Base-by-base conservation (phyloP, 2,329 filamentous ascomycete genomes). In the Alternaria incomplexa region DNA sequence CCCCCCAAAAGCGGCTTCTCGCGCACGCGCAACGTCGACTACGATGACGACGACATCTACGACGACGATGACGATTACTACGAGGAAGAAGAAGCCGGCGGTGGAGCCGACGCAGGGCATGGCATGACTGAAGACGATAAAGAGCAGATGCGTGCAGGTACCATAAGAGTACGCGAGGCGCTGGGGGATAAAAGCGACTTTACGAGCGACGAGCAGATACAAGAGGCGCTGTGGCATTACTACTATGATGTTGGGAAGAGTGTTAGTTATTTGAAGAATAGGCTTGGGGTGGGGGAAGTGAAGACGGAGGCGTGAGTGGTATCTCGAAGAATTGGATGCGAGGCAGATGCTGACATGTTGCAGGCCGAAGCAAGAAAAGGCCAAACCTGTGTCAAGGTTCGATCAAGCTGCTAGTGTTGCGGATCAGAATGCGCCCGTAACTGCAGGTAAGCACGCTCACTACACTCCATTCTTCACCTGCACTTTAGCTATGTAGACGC, bases 171-270 rank as follows among this genome's bases (percentile, higher is more conserved):
- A 36, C 86, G 88, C 62, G 84, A 84, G 64, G 85, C 86, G 9
- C 83, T 97, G n/a, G 90, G 89, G 7, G 79, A 82, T 13, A 52
- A 63, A 87, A 64, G 85, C 90, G 71, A 86, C 85, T 65, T 65
- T 75, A 82, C 87, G n/a, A 85, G 87, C 6, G 87, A 90, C 63
- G 83, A 84, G 40, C 91, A 97, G 75, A 95, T 97, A 65, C 89
- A 97, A 77, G 95, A 98, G 64, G 88, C 94, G 0, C 81, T 99
- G 15, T 98, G 93, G 93, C 89, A 99, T 80, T 97, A 97, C 80
- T 98, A 95, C 79, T 98, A 94, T 77, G 94, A 99, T 73, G 85
- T 97, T 28, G 91, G 89, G 61, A 97, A 97, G 80, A 89, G 93
- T 1, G 90, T 96, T 40, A 85, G 87, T 60, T 97, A 96, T 75